Base-by-base conservation (phyloP, 257 asterid genomes). In the Echium plantagineum region DNA sequence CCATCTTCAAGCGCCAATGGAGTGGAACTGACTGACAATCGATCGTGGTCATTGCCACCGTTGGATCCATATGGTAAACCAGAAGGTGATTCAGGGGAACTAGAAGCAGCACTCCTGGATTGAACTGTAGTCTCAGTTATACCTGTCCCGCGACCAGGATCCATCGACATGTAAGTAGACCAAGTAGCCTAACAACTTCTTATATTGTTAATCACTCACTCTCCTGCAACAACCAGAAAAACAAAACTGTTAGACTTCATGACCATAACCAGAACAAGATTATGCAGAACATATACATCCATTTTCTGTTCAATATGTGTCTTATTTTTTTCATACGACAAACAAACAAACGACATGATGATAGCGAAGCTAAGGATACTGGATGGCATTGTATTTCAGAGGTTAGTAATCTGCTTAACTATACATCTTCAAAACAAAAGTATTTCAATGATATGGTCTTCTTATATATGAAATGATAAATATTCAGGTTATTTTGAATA, bases 1-100 rank as follows among this genome's bases (percentile, higher is more conserved):
- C 78, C 81, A 0, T 67, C 57, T 12, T 76, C 78, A 5, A 57
- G 63, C 2, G 74, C 81, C 88, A 82, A 47, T 5, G 74, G 74
- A 32, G 94, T 87, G n/a, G 85, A 73, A 58, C 71, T 70, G 80
- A 69, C 66, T 1, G 71, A 66, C 1, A 76, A 58, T 20, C 68
- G 60, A 55, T 42, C 63, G 13, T 35, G 60, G 60, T 56, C 60
- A 56, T 56, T 18, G 46, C 2, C 46, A 35, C 13, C 13, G 16
- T 12, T 12, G 49, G 49, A 2, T 42, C 49, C 17, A 42, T 12
- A 42, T 35, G 46, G 46, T 35, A 7, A 35, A 35, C 46, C 12
- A 4, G 48, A 38, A 38, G 48, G 48, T 10, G 15, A 38, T 38
- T 7, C 3, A 38, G 48, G 48, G 15, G 48, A 38, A 42, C 5